Base-by-base conservation (phyloP, 73 alveolate genomes). In the Uronychia binucleata region DNA sequence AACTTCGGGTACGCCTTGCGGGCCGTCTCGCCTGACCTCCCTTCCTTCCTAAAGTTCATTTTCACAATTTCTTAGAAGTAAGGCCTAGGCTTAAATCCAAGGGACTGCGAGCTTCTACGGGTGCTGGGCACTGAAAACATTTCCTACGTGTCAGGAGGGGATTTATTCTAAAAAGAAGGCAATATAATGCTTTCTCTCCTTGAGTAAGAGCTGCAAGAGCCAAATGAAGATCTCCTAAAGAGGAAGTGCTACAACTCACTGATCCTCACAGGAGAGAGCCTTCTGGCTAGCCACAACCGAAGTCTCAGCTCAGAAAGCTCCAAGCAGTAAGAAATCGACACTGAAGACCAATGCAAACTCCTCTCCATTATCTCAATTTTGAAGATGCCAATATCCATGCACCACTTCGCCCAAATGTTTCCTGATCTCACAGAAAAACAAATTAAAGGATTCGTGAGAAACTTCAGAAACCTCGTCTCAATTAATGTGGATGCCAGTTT, bases 31-130 rank as follows among this genome's bases (percentile, higher is more conserved):
- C 30, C 30, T 34, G 30, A 34, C 57, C 26, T 58, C 77, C 86
- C 86, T 25, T 29, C 59, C 0, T 79, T 31, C 58, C 28, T 79
- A 57, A 79, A 79, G 28, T 79, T 79, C 57, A 28, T 79, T n/a
- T 35, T 79, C 28, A 79, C 86, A 26, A 31, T 79, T 8, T 30
- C 67, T 11, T 46, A n/a, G n/a, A n/a, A n/a, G n/a, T n/a, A n/a
- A n/a, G n/a, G n/a, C n/a, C n/a, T n/a, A n/a, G n/a, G n/a, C n/a
- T n/a, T n/a, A n/a, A n/a, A n/a, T n/a, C n/a, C 67, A 46, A 46
- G 5, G 67, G 67, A 46, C 5, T 11, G 19, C 67, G 67, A 46
- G 19, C 5, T 46, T 11, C 5, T 46, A 5, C 5, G 67, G 19
- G 67, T 46, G 5, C 67, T 46, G 19, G 67, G 67, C n/a, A 46